These are phyloP conservation scores for Hypoxylon perforatum DNA, from an alignment of 495 filamentous ascomycete genomes.

Conservation along the genomic window DNA sequence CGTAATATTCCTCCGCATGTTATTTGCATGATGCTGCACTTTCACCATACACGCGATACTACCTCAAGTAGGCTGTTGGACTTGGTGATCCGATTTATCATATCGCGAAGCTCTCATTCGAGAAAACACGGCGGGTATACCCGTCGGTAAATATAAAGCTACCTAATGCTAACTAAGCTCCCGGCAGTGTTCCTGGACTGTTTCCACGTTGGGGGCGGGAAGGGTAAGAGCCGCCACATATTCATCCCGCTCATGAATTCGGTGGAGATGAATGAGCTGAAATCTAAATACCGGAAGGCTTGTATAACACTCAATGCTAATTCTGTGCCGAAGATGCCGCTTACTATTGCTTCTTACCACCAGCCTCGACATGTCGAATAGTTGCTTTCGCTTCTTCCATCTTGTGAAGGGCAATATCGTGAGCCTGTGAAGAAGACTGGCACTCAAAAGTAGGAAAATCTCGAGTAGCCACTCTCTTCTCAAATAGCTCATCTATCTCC, in stretches of 20 bases:
- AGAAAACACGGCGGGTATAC: not conserved
- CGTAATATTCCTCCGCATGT: not conserved
- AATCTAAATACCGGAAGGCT: not conserved
- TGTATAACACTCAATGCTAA: too few relatives aligned
- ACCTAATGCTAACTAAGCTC: not conserved
- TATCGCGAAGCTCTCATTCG: not conserved
- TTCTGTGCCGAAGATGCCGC: not conserved
- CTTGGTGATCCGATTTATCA: not conserved
- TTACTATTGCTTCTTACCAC: not conserved
- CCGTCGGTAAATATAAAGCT: constrained; percentile 2
- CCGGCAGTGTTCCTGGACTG: not conserved
- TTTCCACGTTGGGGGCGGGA: not conserved
- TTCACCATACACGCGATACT: not conserved
- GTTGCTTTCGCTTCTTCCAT: constrained; percentile 30
- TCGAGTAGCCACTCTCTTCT: constrained; percentile 32
- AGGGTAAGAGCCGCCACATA: not conserved
- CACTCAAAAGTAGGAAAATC: constrained; percentile 40
- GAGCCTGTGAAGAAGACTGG: constrained; percentile 32
- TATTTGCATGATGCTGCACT: constrained; percentile 2
- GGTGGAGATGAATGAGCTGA: not conserved
- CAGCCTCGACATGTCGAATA: constrained; percentile 12
- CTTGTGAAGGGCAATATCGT: constrained; percentile 31
- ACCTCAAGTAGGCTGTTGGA: not conserved
- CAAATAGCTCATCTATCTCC: constrained; percentile 46
- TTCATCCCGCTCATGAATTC: not conserved